Base-by-base conservation (phyloP, 2,329 filamentous ascomycete species). In the Sordariomycetes sp. region DNA sequence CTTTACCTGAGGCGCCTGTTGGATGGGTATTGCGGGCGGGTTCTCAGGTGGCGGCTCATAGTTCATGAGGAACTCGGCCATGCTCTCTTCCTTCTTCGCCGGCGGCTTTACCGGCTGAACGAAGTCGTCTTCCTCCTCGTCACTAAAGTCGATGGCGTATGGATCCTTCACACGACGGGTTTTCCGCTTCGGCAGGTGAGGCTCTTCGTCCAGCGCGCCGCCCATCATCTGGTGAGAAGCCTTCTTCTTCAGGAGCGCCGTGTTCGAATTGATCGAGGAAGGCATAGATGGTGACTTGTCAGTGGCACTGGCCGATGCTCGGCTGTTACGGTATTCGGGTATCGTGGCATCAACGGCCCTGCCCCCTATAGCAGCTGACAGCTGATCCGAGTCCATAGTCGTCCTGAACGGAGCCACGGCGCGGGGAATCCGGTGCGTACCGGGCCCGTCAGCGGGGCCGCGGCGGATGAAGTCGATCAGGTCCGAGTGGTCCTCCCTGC, bases 381-480 rank as follows among this genome's bases (percentile, higher is more conserved):
- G 79, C 62, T 94, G 88, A 64, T 96, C 90, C 12, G 89, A 92
- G 69, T 96, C 91, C 79, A 92, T 88, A 0, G 90, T 93, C 40
- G 81, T 86, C 58, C 90, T 81, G 76, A 95, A 96, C 1, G 91
- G 90, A 11, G 91, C 90, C 14, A 94, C 86, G n/a, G 82, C 83
- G 20, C 89, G 85, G 50, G 90, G 88, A 61, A 95, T 94, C 25
- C 89, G 85, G 60, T 85, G 88, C 61, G 81, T 81, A 28, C 53
- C 59, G 28, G 79, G 78, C 51, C 76, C 78, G 37, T 76, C 73
- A 0, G 89, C 87, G 3, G 91, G 91, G 1, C 92, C 93, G 68
- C 90, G 86, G 53, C 92, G 86, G 63, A 99, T 95, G 70, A 99
- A 97, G 68, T 97, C 92, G 63, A 97, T 96, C 59, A 99, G 75